phyloP scores from a whole-genome alignment of 129 eudicot species.

The Flaveria robusta region DNA sequence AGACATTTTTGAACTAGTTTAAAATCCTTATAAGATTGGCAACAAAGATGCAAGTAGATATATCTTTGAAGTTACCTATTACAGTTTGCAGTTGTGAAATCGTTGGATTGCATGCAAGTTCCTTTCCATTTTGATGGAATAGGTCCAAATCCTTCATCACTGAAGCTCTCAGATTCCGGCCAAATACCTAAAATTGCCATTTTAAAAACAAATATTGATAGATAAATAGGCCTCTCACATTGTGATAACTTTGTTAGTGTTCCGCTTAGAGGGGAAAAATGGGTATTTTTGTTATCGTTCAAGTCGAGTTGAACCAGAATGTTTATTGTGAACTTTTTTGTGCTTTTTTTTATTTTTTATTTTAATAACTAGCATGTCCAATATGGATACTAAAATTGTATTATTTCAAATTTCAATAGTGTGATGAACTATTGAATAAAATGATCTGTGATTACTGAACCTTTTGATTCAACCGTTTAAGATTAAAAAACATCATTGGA shows the following conservation, averaged over 20 bases:
- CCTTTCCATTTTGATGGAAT: constrained; percentile 82
- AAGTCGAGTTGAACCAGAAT: no score
- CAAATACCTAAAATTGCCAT: constrained; percentile 57
- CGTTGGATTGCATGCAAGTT: constrained; percentile 58
- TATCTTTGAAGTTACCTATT: constrained; percentile 48
- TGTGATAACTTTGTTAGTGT: not conserved
- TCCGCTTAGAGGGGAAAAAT: not conserved
- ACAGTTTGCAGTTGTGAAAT: constrained; percentile 55
- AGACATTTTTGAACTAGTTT: not conserved
- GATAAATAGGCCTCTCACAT: not conserved
- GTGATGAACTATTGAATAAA: no score
- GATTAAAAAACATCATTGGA: not conserved
- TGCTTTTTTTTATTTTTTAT: no score
- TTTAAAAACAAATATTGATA: not conserved
- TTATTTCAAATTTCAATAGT: no score
- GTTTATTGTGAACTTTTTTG: no score
- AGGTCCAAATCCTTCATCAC: constrained; percentile 58
- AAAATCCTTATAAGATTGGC: not conserved
- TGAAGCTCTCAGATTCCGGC: constrained; percentile 80
- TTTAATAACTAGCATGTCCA: not conserved
- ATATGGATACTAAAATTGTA: no score
- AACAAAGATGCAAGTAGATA: not conserved
- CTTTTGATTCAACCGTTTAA: not conserved
- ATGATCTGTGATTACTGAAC: not conserved
- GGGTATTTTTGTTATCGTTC: not conserved